These are phyloP conservation scores for Kondoa subrosea DNA, from an alignment of 768 basidiomycete genomes.

Conservation along the genomic window DNA sequence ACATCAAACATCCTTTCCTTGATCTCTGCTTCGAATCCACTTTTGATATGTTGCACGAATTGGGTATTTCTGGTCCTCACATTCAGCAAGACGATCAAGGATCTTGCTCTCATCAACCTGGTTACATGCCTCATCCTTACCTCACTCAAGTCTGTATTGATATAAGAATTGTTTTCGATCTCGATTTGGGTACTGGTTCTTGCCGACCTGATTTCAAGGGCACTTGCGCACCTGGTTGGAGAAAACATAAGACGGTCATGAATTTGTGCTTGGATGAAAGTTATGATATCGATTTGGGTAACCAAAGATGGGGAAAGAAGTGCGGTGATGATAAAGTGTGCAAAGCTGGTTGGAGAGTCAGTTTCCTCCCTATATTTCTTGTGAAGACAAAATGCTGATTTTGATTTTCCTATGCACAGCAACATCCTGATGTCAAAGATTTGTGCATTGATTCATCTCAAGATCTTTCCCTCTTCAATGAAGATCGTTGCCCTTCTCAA, in stretches of 20 bases:
- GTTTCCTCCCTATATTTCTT: background rate
- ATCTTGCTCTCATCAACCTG: background rate
- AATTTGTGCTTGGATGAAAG: conserved; percentile 8
- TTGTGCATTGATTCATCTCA: conserved; percentile 5
- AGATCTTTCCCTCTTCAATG: background rate
- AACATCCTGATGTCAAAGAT: background rate
- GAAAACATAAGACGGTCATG: background rate
- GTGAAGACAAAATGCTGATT: background rate
- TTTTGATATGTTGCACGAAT: background rate
- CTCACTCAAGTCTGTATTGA: conserved; percentile 3
- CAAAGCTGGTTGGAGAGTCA: background rate
- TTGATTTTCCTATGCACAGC: background rate
- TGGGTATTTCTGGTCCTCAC: conserved; percentile 6
- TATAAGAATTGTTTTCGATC: background rate
- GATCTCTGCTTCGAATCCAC: background rate
- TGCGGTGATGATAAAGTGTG: background rate
- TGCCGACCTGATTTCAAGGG: background rate
- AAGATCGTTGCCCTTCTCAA: background rate
- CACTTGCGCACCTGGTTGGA: background rate
- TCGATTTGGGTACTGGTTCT: background rate
- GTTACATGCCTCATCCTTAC: background rate
- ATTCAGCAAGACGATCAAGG: too few species aligned
- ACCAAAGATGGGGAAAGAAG: background rate
- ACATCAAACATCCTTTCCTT: conserved; percentile 3
- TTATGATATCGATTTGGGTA: conserved; percentile 1